Conservation (phyloP, 495 filamentous ascomycete genomes). For the Aspergillus cristatus region DNA sequence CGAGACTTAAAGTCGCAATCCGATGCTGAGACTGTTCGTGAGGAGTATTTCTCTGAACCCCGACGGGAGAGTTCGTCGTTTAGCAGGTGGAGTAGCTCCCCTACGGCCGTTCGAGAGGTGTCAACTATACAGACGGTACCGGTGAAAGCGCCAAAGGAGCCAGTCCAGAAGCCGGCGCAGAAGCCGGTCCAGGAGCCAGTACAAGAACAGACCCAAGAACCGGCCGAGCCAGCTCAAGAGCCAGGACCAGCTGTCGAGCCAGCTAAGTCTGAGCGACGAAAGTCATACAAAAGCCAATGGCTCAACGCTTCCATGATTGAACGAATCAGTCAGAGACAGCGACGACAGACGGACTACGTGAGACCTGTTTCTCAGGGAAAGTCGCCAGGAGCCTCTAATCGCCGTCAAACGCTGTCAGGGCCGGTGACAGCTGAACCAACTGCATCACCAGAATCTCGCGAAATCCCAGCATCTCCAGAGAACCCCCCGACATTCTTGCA, state of each 20-base stretch:
- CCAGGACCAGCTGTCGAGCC: too few species aligned
- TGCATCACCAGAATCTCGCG: neutral
- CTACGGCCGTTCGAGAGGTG: too few species aligned
- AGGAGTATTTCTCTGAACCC: conserved; percentile 7
- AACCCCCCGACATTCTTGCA: conserved; percentile 4
- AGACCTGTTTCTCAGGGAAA: neutral
- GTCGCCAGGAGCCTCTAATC: neutral
- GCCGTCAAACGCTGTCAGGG: conserved; percentile 3
- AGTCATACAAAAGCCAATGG: too few species aligned
- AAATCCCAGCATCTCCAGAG: conserved; percentile 4
- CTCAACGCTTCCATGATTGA: conserved; percentile 6
- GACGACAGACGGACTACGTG: conserved; percentile 10
- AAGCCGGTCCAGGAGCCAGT: too few species aligned
- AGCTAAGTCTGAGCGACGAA: too few species aligned
- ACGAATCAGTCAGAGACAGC: conserved; percentile 9
- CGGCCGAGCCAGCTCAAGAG: too few species aligned
- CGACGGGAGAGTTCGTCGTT: too few species aligned
- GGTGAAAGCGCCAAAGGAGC: too few species aligned
- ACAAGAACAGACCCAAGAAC: too few species aligned
- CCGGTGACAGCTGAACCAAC: conserved; percentile 1
- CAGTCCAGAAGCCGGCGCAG: neutral
- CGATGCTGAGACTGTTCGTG: conserved; percentile 13
- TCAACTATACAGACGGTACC: too few species aligned
- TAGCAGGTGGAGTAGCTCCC: too few species aligned
- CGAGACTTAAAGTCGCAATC: conserved; percentile 11